These are phyloP conservation scores for Nemania sp. DNA, from an alignment of 2,329 filamentous ascomycete species.

Conservation along the genomic window DNA sequence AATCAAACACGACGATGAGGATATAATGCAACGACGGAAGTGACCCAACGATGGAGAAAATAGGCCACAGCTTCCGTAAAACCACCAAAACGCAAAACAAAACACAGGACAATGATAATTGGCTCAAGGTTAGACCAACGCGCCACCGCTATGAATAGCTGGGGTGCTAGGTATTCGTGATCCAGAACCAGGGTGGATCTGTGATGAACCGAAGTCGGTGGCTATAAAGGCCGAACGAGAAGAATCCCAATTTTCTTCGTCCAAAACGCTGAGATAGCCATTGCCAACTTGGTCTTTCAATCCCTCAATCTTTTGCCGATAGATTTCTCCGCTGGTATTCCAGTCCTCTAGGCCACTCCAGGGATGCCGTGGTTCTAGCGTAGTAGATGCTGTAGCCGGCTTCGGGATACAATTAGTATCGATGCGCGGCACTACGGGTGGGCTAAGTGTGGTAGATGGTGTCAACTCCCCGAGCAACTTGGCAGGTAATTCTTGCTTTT, in stretches of 20 bases:
- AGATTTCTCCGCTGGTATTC: conserved; percentile 79
- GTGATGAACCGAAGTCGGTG: conserved; percentile 55
- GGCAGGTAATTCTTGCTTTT: conserved; percentile 51
- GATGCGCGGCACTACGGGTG: conserved; percentile 54
- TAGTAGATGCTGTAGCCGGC: conserved; percentile 50
- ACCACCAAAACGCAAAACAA: conserved; percentile 22
- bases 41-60: conserved; percentile 31
- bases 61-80: conserved; percentile 34
- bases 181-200: conserved; percentile 54
- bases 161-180: conserved; percentile 57
- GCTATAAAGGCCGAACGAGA: conserved; percentile 55
- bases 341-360: conserved; percentile 67
- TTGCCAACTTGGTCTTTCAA: conserved; percentile 87
- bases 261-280: conserved; percentile 86
- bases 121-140: conserved; percentile 58
- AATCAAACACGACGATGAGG: conserved; percentile 42
- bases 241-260: conserved; percentile 77
- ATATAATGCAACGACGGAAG: conserved; percentile 45
- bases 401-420: conserved; percentile 54
- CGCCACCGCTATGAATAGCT: conserved; percentile 66
- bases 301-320: conserved; percentile 88
- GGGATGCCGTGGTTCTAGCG: conserved; percentile 48
- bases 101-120: conserved; percentile 32
- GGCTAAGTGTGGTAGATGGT: conserved; percentile 47
- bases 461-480: conserved; percentile 51